phyloP scores from a whole-genome alignment of 495 filamentous ascomycete species.

The Lepraria neglecta region DNA sequence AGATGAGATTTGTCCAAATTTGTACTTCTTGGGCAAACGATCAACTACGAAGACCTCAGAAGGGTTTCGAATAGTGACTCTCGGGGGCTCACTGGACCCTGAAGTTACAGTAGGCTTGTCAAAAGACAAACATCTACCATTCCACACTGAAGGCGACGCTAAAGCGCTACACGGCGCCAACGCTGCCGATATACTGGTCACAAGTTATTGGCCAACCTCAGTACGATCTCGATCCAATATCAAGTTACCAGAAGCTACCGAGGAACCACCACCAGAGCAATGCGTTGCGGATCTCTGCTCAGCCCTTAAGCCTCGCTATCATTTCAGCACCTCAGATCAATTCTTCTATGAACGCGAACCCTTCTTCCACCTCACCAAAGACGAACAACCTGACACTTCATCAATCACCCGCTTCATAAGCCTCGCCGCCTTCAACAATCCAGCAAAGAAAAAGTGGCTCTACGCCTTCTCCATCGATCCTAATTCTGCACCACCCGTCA shows the following conservation, averaged over 20 bases:
- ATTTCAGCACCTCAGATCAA: slow-evolving; percentile 63
- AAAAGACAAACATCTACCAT: slow-evolving; percentile 58
- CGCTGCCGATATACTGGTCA: slow-evolving; percentile 76
- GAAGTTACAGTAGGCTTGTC: slow-evolving; percentile 45
- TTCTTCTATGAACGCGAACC: slow-evolving; percentile 87
- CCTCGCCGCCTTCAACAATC: slow-evolving; percentile 68
- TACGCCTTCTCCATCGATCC: slow-evolving; percentile 80
- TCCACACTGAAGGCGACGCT: slow-evolving; percentile 70
- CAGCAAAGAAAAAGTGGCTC: slow-evolving; percentile 71
- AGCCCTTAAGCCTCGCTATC: slow-evolving; percentile 76
- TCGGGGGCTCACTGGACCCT: slow-evolving; percentile 64
- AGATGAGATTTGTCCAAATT: slow-evolving; percentile 79
- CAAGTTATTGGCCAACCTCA: slow-evolving; percentile 72
- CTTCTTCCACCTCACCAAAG: slow-evolving; percentile 66
- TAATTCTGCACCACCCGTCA: slow-evolving; percentile 48
- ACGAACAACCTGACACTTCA: slow-evolving; percentile 46
- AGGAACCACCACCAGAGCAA: slow-evolving; percentile 42
- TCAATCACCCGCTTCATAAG: slow-evolving; percentile 82
- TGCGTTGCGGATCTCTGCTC: slow-evolving; percentile 68
- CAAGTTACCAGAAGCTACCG: slow-evolving; percentile 39
- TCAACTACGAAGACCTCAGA: slow-evolving; percentile 81
- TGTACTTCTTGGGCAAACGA: slow-evolving; percentile 81
- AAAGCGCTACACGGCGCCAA: slow-evolving; percentile 66
- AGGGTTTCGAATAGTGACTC: slow-evolving; percentile 72
- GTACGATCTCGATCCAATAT: slow-evolving; percentile 58